Evolutionary conservation across 176 grass and related monocot species (phyloP), one percentile per base, ranked within the genome.

Genomic region (Metroxylon sagu): DNA sequence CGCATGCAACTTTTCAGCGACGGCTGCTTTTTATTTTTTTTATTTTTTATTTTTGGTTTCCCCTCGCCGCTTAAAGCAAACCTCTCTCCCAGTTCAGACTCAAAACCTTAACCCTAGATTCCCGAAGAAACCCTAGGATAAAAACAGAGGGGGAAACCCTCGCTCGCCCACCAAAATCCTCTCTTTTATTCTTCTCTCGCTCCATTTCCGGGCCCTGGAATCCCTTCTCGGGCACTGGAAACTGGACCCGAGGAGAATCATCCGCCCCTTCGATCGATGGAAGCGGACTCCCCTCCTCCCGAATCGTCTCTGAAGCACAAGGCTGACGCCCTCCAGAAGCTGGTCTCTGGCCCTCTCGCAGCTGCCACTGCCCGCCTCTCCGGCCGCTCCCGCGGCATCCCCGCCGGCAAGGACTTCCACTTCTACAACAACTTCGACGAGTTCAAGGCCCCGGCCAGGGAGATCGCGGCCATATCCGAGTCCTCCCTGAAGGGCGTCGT

Each of bases 391-490:
- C 62, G 72, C 50, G 72, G 53, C 6, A 72, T 82, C 23, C 68
- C 79, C 23, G 56, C 73, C 6, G 73, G 55, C 5, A 63, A 49
- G 54, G 82, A 92, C 73, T 98, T 98, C 58, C 84, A 89, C 76
- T 98, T 98, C 76, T 98, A 85, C 70, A 68, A 83, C 76, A 98
- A 98, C 76, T 92, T 92, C 59, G 62, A 85, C 16, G 61, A 78
- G 2, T 98, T 98, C 76, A 83, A 78, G 65, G 54, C 69, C 76
- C 74, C 84, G 16, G 48, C 82, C 23, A 76, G 43, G 55, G 76
- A 76, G 27, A 73, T 86, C 55, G 65, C 59, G 49, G 58, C 84
- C 48, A 79, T 62, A 57, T 56, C 78, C 14, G 84, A 80, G 3
- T 71, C 73, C 56, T 88, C 84, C 48, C 58, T 69, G 50, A 16